These are phyloP conservation scores for Ogataea neopini DNA, from an alignment of 805 yeast species.

Conservation along the genomic window DNA sequence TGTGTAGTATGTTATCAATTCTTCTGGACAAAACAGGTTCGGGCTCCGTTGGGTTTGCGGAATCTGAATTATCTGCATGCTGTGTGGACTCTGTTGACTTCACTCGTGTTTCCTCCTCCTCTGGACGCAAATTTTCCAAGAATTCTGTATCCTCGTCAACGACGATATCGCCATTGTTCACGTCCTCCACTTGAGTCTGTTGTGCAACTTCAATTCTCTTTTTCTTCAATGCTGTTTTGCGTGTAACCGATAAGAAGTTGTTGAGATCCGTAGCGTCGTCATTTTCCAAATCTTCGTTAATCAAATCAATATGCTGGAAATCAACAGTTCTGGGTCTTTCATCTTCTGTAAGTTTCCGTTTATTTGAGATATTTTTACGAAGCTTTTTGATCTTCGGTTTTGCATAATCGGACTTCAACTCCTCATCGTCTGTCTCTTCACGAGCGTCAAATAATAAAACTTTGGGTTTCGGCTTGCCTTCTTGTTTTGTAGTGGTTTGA, in stretches of 20 bases:
- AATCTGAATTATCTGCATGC: too few species aligned
- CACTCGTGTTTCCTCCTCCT: slow-evolving; percentile 20
- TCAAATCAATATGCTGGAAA: slow-evolving; percentile 30
- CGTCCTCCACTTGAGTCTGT: background rate
- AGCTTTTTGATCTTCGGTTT: slow-evolving; percentile 27
- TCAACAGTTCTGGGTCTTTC: slow-evolving; percentile 22
- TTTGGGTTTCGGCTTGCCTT: slow-evolving; percentile 13
- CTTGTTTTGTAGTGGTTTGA: slow-evolving; percentile 18
- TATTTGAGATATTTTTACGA: slow-evolving; percentile 15
- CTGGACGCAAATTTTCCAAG: slow-evolving; percentile 28
- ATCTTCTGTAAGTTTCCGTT: slow-evolving; percentile 21
- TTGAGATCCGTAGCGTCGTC: slow-evolving; percentile 30
- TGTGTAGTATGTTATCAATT: slow-evolving; percentile 16
- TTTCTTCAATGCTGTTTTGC: slow-evolving; percentile 30
- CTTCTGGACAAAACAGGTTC: slow-evolving; percentile 4
- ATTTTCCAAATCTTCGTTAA: slow-evolving; percentile 28
- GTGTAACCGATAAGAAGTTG: slow-evolving; percentile 30
- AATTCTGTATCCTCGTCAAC: slow-evolving; percentile 41
- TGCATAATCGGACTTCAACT: slow-evolving; percentile 16
- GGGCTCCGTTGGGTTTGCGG: too few species aligned
- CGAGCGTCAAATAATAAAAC: slow-evolving; percentile 17
- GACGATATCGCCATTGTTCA: slow-evolving; percentile 20
- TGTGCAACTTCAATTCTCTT: background rate
- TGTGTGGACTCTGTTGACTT: too few species aligned
- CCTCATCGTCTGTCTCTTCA: slow-evolving; percentile 18